Evolutionary conservation across 768 basidiomycete species (phyloP).

Genomic region (Termitomyces sp.): DNA sequence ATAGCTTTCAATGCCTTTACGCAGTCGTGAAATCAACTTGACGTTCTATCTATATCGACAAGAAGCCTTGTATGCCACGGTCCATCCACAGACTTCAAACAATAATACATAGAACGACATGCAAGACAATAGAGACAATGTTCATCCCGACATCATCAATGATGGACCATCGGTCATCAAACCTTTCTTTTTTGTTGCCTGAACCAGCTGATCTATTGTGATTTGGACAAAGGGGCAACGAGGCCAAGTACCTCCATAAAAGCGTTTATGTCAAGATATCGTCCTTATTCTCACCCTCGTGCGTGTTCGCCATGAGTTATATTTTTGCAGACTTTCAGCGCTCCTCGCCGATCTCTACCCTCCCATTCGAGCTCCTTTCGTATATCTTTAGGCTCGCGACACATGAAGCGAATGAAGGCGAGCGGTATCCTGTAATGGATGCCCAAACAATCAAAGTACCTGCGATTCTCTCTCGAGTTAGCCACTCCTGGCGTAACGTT

Average conservation of each 20-base stretch:
- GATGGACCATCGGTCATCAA: conserved; percentile 20
- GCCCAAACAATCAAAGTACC: conserved; percentile 39
- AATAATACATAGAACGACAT: neutral
- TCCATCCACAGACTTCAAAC: neutral
- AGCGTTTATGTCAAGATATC: neutral
- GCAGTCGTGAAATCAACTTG: neutral
- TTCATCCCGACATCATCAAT: conserved; percentile 13
- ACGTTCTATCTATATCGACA: neutral
- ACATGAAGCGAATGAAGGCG: conserved; percentile 23
- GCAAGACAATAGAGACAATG: conserved; percentile 19
- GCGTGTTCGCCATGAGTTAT: conserved; percentile 5
- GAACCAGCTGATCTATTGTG: conserved; percentile 14
- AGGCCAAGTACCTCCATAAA: conserved; percentile 25
- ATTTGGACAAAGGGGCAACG: conserved; percentile 25
- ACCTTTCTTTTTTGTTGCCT: conserved; percentile 30
- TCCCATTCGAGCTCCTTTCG: conserved; percentile 55
- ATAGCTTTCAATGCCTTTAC: neutral
- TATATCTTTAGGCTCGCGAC: conserved; percentile 50
- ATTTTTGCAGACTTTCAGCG: neutral
- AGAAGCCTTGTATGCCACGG: neutral
- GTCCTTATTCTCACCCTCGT: neutral
- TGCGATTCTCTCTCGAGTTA: conserved; percentile 41
- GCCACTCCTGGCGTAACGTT: conserved; percentile 47
- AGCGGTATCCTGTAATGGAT: conserved; percentile 26
- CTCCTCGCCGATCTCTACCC: conserved; percentile 28